Evolutionary conservation across 495 filamentous ascomycete genomes (phyloP).

Genomic region (Apodospora peruviana): DNA sequence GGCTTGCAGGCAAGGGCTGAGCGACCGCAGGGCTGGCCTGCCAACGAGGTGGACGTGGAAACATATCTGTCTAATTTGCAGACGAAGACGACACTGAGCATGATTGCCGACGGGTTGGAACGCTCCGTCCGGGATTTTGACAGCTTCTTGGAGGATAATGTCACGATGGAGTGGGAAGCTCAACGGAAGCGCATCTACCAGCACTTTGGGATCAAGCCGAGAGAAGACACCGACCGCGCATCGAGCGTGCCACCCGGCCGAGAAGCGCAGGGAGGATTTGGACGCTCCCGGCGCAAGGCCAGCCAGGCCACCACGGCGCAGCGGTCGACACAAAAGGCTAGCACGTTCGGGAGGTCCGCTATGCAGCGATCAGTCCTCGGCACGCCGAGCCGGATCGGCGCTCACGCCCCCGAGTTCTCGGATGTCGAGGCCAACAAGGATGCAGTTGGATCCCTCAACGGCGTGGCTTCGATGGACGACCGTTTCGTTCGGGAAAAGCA

Average conservation of each 20-base stretch:
- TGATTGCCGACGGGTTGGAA: constrained; percentile 82
- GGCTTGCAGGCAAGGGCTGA: constrained; percentile 36
- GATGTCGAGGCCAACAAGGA: constrained; percentile 58
- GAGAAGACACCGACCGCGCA: constrained; percentile 38
- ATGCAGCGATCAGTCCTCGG: constrained; percentile 82
- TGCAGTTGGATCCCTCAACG: constrained; percentile 25
- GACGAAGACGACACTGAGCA: constrained; percentile 82
- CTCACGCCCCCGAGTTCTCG: constrained; percentile 55
- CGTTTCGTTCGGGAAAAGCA: constrained; percentile 75
- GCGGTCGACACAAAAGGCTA: constrained; percentile 40
- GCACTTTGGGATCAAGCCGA: constrained; percentile 83
- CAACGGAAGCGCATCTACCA: constrained; percentile 89
- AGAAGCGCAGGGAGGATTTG: constrained; percentile 42
- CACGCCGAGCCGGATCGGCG: constrained; percentile 54
- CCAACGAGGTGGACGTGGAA: constrained; percentile 69
- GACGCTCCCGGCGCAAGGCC: constrained; percentile 46
- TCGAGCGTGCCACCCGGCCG: constrained; percentile 49
- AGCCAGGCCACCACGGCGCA: constrained; percentile 31
- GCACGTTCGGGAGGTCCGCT: constrained; percentile 66
- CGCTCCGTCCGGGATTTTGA: constrained; percentile 88
- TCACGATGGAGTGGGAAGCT: constrained; percentile 90
- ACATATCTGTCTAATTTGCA: constrained; percentile 77
- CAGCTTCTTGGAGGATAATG: constrained; percentile 83
- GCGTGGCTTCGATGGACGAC: constrained; percentile 52
- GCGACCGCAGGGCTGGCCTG: constrained; percentile 11